A percentile compares a stretch with the other conserved stretches of the same genome.
phyloP scores from a whole-genome alignment of 2,329 filamentous ascomycete genomes.

The Falciphora oryzae region DNA sequence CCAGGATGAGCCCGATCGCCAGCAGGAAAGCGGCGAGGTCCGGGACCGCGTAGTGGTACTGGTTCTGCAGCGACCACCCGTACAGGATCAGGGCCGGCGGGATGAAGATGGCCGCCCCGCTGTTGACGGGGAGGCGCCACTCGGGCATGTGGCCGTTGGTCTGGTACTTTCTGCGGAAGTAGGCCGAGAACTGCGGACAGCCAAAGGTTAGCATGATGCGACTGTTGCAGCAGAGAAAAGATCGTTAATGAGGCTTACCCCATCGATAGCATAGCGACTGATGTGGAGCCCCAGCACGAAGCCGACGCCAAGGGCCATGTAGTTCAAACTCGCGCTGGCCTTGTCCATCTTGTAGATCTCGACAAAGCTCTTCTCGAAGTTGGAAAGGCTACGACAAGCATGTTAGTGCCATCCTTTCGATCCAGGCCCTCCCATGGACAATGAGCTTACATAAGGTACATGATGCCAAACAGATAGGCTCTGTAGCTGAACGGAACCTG shows the following conservation, averaged over 20 bases:
- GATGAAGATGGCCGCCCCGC: conserved; percentile 22
- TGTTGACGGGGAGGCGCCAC: conserved; percentile 24
- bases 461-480: conserved; percentile 37
- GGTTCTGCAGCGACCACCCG: conserved; percentile 38
- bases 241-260: not conserved
- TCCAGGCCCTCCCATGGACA: no score
- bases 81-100: conserved; percentile 38
- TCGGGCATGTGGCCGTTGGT: not conserved
- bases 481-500: conserved; percentile 44
- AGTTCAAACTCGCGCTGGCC: conserved; percentile 31
- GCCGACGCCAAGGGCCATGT: conserved; percentile 30
- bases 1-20: conserved; percentile 31
- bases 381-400: not conserved
- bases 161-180: conserved; percentile 1
- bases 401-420: not conserved
- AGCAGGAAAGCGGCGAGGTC: conserved; percentile 37
- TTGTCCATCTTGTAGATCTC: not conserved
- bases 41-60: conserved; percentile 39
- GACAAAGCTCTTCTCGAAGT: not conserved
- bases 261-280: not conserved
- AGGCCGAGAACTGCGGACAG: not conserved
- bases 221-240: no score
- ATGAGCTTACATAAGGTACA: conserved; percentile 34
- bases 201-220: not conserved
- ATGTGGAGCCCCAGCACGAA: conserved; percentile 41